phyloP scores from a whole-genome alignment of 2,329 filamentous ascomycete species.

The Helicocarpus griseus region DNA sequence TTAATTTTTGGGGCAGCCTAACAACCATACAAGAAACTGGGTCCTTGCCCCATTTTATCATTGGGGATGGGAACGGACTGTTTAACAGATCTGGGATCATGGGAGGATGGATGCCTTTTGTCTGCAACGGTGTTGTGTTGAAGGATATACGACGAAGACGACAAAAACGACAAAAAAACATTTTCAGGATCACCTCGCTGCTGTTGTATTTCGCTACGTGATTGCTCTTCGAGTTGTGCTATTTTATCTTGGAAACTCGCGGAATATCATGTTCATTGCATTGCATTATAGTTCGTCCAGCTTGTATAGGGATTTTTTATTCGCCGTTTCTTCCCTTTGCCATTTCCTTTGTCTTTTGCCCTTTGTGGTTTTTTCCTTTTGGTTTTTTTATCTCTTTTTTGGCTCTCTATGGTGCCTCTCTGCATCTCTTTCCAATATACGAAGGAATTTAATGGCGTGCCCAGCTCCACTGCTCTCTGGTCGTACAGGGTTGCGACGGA shows the following conservation, averaged over 20 bases:
- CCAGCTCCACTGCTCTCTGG: neutral
- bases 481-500: neutral
- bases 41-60: neutral
- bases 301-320: slow-evolving; percentile 6
- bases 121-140: neutral
- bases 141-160: slow-evolving; percentile 2
- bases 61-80: neutral
- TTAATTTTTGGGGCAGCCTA: slow-evolving; percentile 32
- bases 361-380: slow-evolving; percentile 5
- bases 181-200: neutral
- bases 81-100: neutral
- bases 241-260: slow-evolving; percentile 1
- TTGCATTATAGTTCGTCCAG: slow-evolving; percentile 6
- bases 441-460: neutral
- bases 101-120: neutral
- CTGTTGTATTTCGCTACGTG: slow-evolving; percentile 9
- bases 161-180: neutral
- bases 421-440: neutral
- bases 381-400: neutral
- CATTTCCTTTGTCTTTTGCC: slow-evolving; percentile 4
- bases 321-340: slow-evolving; percentile 5
- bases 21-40: slow-evolving; percentile 16
- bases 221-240: slow-evolving; percentile 1
- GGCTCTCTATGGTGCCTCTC: neutral
- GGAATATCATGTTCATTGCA: slow-evolving; percentile 8